A percentile compares a stretch with the other conserved stretches of the same genome.
phyloP scores from a whole-genome alignment of 305 asterid genomes.

The Plantago coronopus region DNA sequence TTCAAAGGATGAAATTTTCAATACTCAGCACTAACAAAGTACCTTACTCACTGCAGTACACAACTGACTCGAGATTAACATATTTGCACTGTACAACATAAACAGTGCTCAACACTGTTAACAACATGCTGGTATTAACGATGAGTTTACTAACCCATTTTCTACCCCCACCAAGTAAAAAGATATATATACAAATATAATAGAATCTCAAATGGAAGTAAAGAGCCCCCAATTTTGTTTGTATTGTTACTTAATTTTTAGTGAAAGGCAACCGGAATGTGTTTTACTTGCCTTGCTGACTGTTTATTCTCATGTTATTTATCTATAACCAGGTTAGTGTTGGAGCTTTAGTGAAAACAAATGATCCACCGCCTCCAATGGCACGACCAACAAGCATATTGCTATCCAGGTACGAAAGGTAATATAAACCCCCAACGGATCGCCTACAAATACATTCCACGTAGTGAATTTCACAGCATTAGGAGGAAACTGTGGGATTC shows the following conservation, averaged over 20 bases:
- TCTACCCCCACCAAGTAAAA: background rate
- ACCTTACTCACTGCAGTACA: no score
- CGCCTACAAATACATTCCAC: slow-evolving; percentile 34
- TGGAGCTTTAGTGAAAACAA: slow-evolving; percentile 71
- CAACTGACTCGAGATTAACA: no score
- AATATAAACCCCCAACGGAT: slow-evolving; percentile 80
- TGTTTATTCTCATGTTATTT: slow-evolving; percentile 1
- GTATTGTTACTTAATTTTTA: background rate
- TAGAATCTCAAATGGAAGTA: background rate
- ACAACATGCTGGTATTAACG: no score
- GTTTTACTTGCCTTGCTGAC: background rate
- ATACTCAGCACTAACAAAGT: no score
- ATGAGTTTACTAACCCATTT: no score
- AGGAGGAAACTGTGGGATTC: background rate
- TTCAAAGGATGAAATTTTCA: no score
- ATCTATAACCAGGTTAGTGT: slow-evolving; percentile 25
- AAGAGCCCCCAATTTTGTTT: background rate
- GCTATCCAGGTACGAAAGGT: slow-evolving; percentile 71
- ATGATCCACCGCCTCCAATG: slow-evolving; percentile 86
- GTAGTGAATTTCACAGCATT: slow-evolving; percentile 2
- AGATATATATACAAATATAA: background rate
- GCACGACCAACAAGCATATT: slow-evolving; percentile 86
- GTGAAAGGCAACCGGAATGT: background rate
- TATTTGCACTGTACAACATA: no score
- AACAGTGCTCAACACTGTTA: no score